Percentiles rank a stretch among this genome's conserved stretches.
Conservation (phyloP, 352 stramenopile species). For the Phytopythium mirpurense region DNA sequence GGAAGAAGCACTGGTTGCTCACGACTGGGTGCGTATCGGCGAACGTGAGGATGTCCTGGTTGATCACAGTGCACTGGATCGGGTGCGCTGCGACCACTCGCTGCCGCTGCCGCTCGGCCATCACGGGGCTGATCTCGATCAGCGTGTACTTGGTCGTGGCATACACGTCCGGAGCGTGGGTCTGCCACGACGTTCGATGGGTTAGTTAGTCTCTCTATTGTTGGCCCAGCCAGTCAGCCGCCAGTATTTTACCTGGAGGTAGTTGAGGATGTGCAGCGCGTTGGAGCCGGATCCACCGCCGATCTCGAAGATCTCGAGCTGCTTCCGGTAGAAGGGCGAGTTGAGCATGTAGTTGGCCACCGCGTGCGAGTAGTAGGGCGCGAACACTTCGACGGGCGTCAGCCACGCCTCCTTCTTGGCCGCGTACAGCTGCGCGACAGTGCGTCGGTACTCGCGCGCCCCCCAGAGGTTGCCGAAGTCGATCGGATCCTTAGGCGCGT, state of each 20-base stretch:
- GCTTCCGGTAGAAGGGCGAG: slow-evolving; percentile 47
- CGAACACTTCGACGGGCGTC: slow-evolving; percentile 88
- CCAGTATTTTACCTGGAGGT: slow-evolving; percentile 33
- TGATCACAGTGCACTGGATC: slow-evolving; percentile 62
- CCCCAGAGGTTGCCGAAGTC: slow-evolving; percentile 80
- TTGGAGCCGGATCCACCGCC: slow-evolving; percentile 87
- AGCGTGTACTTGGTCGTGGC: slow-evolving; percentile 80
- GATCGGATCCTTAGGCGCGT: slow-evolving; percentile 50
- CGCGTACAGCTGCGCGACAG: slow-evolving; percentile 63
- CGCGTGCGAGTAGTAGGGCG: slow-evolving; percentile 83
- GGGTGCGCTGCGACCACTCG: slow-evolving; percentile 56
- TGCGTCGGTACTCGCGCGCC: slow-evolving; percentile 59
- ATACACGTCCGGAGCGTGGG: slow-evolving; percentile 71
- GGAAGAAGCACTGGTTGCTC: slow-evolving; percentile 63
- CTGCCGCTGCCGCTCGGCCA: slow-evolving; percentile 74
- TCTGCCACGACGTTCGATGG: background rate
- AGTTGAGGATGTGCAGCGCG: slow-evolving; percentile 88
- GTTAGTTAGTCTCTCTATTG: background rate
- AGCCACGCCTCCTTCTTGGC: slow-evolving; percentile 79
- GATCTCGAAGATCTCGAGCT: slow-evolving; percentile 82
- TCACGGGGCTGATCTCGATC: slow-evolving; percentile 85
- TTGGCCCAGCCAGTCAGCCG: no score
- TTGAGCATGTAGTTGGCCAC: slow-evolving; percentile 86
- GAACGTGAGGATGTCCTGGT: slow-evolving; percentile 79
- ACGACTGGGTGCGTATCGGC: slow-evolving; percentile 46